These are phyloP conservation scores for Selaginella tamariscina DNA, from an alignment of 75 land plant species.

Conservation along the genomic window DNA sequence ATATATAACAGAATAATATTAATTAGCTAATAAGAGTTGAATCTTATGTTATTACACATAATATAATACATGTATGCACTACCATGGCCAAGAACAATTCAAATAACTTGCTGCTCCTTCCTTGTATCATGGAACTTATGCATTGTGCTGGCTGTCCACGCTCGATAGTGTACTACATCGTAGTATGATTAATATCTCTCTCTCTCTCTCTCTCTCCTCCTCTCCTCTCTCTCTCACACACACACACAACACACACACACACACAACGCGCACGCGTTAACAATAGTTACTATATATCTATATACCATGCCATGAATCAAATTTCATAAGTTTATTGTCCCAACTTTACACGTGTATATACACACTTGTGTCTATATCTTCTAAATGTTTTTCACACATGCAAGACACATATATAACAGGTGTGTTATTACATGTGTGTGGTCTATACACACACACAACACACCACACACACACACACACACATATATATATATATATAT, in stretches of 20 bases:
- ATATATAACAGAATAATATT: background rate
- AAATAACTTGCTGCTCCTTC: conserved; percentile 71
- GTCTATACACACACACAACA: no score
- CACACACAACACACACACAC: no score
- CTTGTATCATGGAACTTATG: conserved; percentile 97
- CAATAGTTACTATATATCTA: background rate
- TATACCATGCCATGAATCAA: background rate
- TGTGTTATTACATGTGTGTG: background rate
- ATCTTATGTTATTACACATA: no score
- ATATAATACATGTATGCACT: no score
- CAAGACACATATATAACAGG: background rate
- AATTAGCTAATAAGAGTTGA: no score
- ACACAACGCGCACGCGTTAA: background rate
- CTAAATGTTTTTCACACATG: background rate
- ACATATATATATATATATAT: no score
- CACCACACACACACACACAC: no score
- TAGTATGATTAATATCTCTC: no score
- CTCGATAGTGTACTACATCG: conserved; percentile 84
- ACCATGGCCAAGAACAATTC: conserved; percentile 87
- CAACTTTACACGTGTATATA: background rate
- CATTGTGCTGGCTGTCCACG: conserved; percentile 76
- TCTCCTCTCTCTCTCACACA: no score
- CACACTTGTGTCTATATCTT: background rate
- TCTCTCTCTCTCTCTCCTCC: no score
- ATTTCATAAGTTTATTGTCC: background rate